Percentiles rank a stretch among this genome's conserved stretches.
Conservation (phyloP, 106 monocot species). For the Triglochin maritima region DNA sequence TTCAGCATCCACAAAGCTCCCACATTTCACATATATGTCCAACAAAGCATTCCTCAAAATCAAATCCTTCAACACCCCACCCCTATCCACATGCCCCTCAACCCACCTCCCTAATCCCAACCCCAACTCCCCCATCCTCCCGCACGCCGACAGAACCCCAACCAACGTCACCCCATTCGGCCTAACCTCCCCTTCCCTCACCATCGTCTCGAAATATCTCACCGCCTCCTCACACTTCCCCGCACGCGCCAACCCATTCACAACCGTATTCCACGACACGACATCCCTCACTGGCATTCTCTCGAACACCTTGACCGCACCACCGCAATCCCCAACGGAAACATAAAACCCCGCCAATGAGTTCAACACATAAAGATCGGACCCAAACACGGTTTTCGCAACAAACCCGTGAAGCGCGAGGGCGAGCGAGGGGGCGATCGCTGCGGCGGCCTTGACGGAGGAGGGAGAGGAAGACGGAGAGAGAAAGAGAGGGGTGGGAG, state of each 20-base stretch:
- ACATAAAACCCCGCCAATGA: slow-evolving; percentile 43
- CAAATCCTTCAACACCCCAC: slow-evolving; percentile 8
- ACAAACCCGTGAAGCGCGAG: slow-evolving; percentile 37
- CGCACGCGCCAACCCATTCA: slow-evolving; percentile 16
- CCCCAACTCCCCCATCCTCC: slow-evolving; percentile 29
- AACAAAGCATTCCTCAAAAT: slow-evolving; percentile 40
- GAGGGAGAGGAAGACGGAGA: slow-evolving; percentile 31
- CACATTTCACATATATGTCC: slow-evolving; percentile 45
- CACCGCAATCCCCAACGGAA: slow-evolving; percentile 11
- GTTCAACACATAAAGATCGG: slow-evolving; percentile 43
- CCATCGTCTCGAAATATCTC: slow-evolving; percentile 32
- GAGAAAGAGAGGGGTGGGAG: slow-evolving; percentile 16
- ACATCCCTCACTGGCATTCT: slow-evolving; percentile 25
- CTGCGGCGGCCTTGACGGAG: slow-evolving; percentile 40
- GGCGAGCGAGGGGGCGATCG: slow-evolving; percentile 9
- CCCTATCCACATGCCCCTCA: slow-evolving; percentile 19
- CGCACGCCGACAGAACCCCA: slow-evolving; percentile 35
- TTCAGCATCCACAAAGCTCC: slow-evolving; percentile 28
- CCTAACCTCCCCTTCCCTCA: slow-evolving; percentile 1
- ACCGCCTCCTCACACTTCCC: slow-evolving; percentile 28
- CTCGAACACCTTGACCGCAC: slow-evolving; percentile 27
- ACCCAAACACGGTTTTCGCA: slow-evolving; percentile 17
- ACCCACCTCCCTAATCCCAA: slow-evolving; percentile 34
- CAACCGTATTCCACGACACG: slow-evolving; percentile 56
- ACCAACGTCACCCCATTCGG: slow-evolving; percentile 42